Evolutionary conservation across 2,329 filamentous ascomycete genomes (phyloP).

Genomic region (Corynespora cassiicola): DNA sequence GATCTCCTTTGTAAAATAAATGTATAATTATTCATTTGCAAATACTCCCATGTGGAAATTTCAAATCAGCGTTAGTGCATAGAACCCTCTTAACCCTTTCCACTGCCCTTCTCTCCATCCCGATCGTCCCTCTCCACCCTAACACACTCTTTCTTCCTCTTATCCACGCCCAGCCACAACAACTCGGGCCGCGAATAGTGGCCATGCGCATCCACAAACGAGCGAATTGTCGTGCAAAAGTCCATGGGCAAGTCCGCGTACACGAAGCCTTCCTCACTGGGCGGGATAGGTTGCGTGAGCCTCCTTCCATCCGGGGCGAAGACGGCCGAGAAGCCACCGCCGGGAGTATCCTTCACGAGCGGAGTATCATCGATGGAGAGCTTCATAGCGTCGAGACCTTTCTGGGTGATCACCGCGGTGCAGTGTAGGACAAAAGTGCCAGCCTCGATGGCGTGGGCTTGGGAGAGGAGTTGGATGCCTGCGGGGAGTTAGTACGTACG

Average conservation of each 20-base stretch:
- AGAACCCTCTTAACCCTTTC: no score
- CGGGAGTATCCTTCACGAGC: conserved; percentile 47
- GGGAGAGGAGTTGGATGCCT: conserved; percentile 55
- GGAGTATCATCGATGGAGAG: conserved; percentile 52
- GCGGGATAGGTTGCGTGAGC: conserved; percentile 47
- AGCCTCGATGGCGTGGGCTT: conserved; percentile 64
- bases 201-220: conserved; percentile 55
- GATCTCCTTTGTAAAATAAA: no score
- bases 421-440: conserved; percentile 62
- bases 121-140: conserved; percentile 13
- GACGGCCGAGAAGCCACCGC: conserved; percentile 58
- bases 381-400: conserved; percentile 52
- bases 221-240: conserved; percentile 48
- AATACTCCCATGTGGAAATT: no score
- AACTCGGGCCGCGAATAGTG: conserved; percentile 61
- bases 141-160: conserved; percentile 35
- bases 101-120: background rate
- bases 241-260: conserved; percentile 60
- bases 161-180: conserved; percentile 57
- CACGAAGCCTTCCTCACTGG: conserved; percentile 56
- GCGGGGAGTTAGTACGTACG: background rate
- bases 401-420: conserved; percentile 55
- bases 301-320: conserved; percentile 60
- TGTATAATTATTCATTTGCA: no score
- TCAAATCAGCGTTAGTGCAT: no score